These are phyloP conservation scores for Amphirosellinia nigrospora DNA, from an alignment of 495 filamentous ascomycete species.

Conservation along the genomic window DNA sequence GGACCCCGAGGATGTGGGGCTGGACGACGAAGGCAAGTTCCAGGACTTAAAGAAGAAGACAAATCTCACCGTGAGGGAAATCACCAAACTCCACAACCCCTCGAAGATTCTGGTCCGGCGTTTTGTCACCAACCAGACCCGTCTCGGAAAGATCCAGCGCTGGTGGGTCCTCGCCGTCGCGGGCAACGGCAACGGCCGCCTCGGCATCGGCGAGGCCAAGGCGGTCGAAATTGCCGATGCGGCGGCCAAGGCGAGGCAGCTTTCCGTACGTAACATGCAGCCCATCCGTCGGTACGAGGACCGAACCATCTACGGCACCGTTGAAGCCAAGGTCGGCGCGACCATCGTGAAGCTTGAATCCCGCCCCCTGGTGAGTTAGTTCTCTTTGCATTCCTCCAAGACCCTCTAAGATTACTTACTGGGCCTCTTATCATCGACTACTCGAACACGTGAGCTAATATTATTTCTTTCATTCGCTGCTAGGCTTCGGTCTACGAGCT, in stretches of 20 bases:
- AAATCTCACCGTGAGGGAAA: constrained; percentile 64
- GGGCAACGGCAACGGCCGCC: constrained; percentile 80
- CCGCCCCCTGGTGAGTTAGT: constrained; percentile 81
- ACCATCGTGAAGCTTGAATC: constrained; percentile 78
- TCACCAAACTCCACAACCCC: constrained; percentile 53
- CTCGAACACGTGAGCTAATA: not conserved
- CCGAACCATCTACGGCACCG: constrained; percentile 86
- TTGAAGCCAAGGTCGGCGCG: constrained; percentile 83
- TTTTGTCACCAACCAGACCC: constrained; percentile 87
- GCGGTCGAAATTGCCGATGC: constrained; percentile 72
- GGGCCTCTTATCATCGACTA: not conserved
- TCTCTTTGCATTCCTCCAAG: not conserved
- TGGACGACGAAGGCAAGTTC: constrained; percentile 50
- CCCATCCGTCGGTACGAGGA: constrained; percentile 88
- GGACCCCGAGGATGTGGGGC: constrained; percentile 49
- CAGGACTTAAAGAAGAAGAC: constrained; percentile 68
- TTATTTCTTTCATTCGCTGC: no score
- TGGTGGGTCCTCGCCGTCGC: constrained; percentile 75
- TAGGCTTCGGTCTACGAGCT: constrained; percentile 91
- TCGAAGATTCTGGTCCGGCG: constrained; percentile 73
- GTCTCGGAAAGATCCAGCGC: constrained; percentile 86
- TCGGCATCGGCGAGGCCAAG: constrained; percentile 92
- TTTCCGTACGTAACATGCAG: constrained; percentile 84
- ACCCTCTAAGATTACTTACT: not conserved
- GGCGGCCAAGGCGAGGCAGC: constrained; percentile 67